These are phyloP conservation scores for Globisporangium orthogonon DNA, from an alignment of 352 stramenopile species.

Conservation along the genomic window DNA sequence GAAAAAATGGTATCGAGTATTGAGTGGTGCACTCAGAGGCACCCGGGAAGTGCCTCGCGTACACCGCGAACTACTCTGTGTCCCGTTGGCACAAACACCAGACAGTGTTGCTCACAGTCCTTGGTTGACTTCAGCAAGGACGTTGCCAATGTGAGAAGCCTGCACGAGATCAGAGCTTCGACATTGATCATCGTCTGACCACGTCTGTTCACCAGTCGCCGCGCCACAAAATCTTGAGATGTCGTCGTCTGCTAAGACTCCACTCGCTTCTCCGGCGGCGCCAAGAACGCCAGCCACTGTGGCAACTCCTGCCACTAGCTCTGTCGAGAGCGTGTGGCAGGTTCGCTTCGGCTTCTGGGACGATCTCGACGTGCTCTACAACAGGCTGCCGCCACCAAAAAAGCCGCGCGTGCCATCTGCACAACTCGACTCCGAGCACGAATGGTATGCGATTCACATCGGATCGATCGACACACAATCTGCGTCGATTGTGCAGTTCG, in stretches of 20 bases:
- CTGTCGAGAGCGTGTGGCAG: conserved; percentile 24
- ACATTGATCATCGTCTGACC: too few relatives aligned
- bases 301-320: too few relatives aligned
- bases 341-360: conserved; percentile 55
- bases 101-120: conserved; percentile 82
- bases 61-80: conserved; percentile 72
- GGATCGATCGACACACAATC: background rate
- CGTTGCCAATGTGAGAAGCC: conserved; percentile 50
- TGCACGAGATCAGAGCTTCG: conserved; percentile 53
- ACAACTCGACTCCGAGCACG: conserved; percentile 15
- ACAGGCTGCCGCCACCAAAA: conserved; percentile 18
- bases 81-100: conserved; percentile 38
- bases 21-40: conserved; percentile 15
- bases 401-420: conserved; percentile 43
- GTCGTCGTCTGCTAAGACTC: too few relatives aligned
- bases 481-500: background rate
- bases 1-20: too few relatives aligned
- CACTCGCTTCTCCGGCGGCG: background rate
- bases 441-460: conserved; percentile 30
- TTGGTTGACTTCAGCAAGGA: conserved; percentile 75
- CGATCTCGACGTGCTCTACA: conserved; percentile 47
- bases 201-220: too few relatives aligned
- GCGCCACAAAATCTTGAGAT: too few relatives aligned
- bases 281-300: background rate
- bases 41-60: conserved; percentile 85